phyloP scores from a whole-genome alignment of 371 early-diverging fungal species.

The Paraphysoderma sedebokerense region DNA sequence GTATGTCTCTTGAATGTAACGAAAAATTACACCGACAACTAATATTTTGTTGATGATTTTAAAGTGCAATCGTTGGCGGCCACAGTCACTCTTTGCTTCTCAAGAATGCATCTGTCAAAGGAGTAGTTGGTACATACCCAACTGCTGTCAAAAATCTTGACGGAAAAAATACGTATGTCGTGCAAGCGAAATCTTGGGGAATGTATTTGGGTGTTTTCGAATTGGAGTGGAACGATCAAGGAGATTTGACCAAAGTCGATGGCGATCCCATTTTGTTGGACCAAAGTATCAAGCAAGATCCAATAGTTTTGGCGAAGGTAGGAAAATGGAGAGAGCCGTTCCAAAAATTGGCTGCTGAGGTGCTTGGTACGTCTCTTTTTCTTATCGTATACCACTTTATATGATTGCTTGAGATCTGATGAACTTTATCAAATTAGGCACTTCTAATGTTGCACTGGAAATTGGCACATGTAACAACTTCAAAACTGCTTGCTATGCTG shows the following conservation, averaged over 20 bases:
- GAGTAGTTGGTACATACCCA: conserved; percentile 34
- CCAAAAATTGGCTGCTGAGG: conserved; percentile 17
- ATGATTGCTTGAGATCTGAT: conserved; percentile 1
- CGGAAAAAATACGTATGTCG: conserved; percentile 35
- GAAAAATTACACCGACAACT: too few relatives aligned
- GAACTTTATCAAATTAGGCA: neutral
- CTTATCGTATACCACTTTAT: too few relatives aligned
- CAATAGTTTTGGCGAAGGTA: conserved; percentile 12
- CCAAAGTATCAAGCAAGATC: conserved; percentile 22
- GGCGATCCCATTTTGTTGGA: conserved; percentile 40
- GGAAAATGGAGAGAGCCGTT: conserved; percentile 26
- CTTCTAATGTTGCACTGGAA: neutral
- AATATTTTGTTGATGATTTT: too few relatives aligned
- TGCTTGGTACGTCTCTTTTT: conserved; percentile 26
- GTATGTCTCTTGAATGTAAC: too few relatives aligned
- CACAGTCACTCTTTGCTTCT: conserved; percentile 49
- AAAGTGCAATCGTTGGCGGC: conserved; percentile 58
- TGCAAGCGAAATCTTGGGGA: conserved; percentile 37
- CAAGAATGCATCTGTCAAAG: conserved; percentile 7
- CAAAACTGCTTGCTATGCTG: conserved; percentile 14
- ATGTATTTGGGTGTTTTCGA: conserved; percentile 51
- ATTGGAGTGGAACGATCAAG: conserved; percentile 31
- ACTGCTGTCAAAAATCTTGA: conserved; percentile 33
- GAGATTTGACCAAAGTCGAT: conserved; percentile 17
- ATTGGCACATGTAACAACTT: conserved; percentile 12